Percentiles rank a stretch among this genome's conserved stretches.
These are phyloP conservation scores for Dendrocalamus latiflorus DNA, from an alignment of 202 grass and related monocot genomes.

Conservation along the genomic window DNA sequence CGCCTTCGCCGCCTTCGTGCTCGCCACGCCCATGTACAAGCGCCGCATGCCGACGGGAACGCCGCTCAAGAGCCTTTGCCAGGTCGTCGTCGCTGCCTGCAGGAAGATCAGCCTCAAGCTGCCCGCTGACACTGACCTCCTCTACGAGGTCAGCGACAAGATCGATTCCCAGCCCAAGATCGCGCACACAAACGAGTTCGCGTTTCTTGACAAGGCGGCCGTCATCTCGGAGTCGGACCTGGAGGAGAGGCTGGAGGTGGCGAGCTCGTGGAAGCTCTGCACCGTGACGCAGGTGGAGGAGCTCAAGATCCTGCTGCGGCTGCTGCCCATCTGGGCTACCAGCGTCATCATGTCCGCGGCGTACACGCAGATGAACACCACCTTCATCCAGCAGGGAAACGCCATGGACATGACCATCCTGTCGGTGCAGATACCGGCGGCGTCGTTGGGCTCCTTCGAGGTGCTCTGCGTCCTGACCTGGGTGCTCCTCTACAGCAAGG, in stretches of 20 bases:
- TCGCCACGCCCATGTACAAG: conserved; percentile 62
- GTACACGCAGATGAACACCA: conserved; percentile 55
- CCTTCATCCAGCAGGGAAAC: conserved; percentile 65
- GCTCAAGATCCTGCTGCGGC: conserved; percentile 61
- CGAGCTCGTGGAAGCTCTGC: conserved; percentile 47
- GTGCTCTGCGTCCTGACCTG: conserved; percentile 46
- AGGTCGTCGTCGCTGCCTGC: conserved; percentile 50
- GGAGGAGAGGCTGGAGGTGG: conserved; percentile 13
- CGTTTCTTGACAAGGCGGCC: conserved; percentile 54
- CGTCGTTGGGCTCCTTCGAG: conserved; percentile 55
- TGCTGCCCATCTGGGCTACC: conserved; percentile 60
- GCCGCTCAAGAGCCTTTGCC: conserved; percentile 56
- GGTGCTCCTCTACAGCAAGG: conserved; percentile 54
- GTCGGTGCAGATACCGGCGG: conserved; percentile 44
- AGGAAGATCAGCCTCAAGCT: conserved; percentile 30
- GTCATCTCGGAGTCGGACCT: conserved; percentile 36
- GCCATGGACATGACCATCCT: conserved; percentile 41
- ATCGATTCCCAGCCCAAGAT: conserved; percentile 38
- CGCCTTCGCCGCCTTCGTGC: conserved; percentile 50
- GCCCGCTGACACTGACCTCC: conserved; percentile 29
- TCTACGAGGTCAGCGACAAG: conserved; percentile 53
- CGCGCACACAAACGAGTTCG: conserved; percentile 61
- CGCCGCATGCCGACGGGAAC: conserved; percentile 53
- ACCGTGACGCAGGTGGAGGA: conserved; percentile 82
- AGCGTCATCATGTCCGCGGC: conserved; percentile 48